Conservation (phyloP, 768 basidiomycete species). For the Pleurotus eryngii region DNA sequence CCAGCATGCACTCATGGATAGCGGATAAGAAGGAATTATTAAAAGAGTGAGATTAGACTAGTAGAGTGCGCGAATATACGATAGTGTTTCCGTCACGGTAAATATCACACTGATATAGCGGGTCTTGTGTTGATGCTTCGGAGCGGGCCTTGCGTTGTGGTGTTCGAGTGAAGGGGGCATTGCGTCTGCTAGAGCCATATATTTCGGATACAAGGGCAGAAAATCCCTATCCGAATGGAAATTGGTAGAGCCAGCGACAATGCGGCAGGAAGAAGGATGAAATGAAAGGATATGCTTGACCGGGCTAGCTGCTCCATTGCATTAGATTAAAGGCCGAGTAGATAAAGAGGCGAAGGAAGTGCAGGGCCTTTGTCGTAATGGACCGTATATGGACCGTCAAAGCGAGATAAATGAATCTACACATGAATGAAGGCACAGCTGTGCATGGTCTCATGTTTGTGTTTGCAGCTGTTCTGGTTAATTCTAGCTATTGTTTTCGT, state of each 20-base stretch:
- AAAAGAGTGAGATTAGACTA: background rate
- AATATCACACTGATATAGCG: background rate
- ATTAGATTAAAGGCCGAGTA: background rate
- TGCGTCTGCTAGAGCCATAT: background rate
- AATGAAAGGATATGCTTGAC: background rate
- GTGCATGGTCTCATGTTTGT: background rate
- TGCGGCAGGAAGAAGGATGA: background rate
- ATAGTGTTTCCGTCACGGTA: background rate
- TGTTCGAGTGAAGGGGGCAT: background rate
- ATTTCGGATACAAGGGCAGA: background rate
- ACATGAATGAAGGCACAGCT: background rate
- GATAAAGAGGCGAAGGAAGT: background rate
- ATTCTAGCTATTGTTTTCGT: background rate
- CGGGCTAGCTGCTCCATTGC: too few relatives aligned
- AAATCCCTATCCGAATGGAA: background rate
- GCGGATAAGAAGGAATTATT: background rate
- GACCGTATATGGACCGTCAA: background rate
- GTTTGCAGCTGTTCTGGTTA: background rate
- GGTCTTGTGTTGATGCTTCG: background rate
- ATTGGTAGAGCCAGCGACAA: background rate
- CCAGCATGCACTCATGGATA: background rate
- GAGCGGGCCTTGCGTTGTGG: background rate
- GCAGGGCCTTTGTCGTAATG: background rate
- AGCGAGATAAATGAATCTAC: background rate
- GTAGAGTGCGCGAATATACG: background rate